Evolutionary conservation across 1,284 basidiomycete species (phyloP).

Genomic region (Cryptococcus sp.): DNA sequence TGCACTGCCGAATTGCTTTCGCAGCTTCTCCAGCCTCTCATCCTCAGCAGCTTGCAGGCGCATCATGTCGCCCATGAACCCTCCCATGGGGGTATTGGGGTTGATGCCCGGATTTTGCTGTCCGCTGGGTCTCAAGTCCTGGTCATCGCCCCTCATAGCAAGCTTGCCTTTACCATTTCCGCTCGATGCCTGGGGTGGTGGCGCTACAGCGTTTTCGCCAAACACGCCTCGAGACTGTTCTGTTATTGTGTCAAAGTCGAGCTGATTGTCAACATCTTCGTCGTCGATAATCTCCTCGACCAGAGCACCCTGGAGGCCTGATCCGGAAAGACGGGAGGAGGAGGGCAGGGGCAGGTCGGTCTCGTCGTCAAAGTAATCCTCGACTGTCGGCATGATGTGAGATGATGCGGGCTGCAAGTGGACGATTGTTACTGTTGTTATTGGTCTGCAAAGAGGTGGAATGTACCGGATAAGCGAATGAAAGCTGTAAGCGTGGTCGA

Average conservation of each 20-base stretch:
- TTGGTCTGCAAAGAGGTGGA: background rate
- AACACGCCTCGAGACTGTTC: constrained; percentile 54
- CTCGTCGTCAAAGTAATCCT: constrained; percentile 75
- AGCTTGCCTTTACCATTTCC: constrained; percentile 44
- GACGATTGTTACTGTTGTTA: background rate
- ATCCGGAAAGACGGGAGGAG: constrained; percentile 65
- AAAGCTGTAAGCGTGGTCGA: too few relatives aligned
- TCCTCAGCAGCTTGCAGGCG: constrained; percentile 51
- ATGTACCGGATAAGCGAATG: too few relatives aligned
- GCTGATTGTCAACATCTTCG: constrained; percentile 39
- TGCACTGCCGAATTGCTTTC: constrained; percentile 45
- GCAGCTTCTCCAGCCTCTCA: constrained; percentile 46
- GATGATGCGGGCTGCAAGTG: constrained; percentile 1
- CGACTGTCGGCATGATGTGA: constrained; percentile 49
- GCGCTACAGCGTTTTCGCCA: constrained; percentile 41
- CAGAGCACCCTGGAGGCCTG: constrained; percentile 69
- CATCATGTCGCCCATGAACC: constrained; percentile 55
- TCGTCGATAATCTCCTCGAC: constrained; percentile 65
- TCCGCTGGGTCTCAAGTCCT: constrained; percentile 26
- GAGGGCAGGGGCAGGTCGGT: constrained; percentile 65
- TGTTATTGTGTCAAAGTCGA: constrained; percentile 55
- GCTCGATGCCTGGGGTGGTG: constrained; percentile 22
- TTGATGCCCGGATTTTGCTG: constrained; percentile 29
- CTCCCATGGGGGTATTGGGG: constrained; percentile 52
- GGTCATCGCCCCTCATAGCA: constrained; percentile 27